Conservation (phyloP, 371 early-diverging fungal genomes). For the Furculomyces boomerangus region DNA sequence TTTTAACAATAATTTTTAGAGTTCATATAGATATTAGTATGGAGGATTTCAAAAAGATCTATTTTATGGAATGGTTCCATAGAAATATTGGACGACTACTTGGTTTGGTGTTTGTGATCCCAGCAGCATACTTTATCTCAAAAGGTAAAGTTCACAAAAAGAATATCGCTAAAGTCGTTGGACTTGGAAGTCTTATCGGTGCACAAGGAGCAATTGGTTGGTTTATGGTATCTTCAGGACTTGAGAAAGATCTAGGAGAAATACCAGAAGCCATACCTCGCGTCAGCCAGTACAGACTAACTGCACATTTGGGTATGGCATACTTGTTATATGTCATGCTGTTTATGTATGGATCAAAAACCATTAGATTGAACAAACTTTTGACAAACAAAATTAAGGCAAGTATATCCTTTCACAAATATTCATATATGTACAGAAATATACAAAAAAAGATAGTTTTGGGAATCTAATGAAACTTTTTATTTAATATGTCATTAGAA, state of each 20-base stretch:
- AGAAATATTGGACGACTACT: constrained; percentile 85
- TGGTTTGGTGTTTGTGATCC: constrained; percentile 72
- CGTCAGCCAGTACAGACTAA: constrained; percentile 84
- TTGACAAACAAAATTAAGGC: constrained; percentile 4
- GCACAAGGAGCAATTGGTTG: constrained; percentile 91
- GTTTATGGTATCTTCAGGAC: constrained; percentile 94
- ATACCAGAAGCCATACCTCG: constrained; percentile 70
- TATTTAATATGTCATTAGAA: background rate
- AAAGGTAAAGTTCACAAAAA: constrained; percentile 53
- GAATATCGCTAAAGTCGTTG: constrained; percentile 44
- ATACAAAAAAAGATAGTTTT: too few species aligned
- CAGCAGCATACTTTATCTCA: constrained; percentile 68
- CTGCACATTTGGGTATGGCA: constrained; percentile 82
- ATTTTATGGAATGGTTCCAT: constrained; percentile 94
- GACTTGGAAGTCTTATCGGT: constrained; percentile 60
- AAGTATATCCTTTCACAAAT: constrained; percentile 18
- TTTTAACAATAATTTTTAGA: constrained; percentile 6
- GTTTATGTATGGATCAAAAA: constrained; percentile 57
- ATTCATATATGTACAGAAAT: too few species aligned
- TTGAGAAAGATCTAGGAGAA: constrained; percentile 40
- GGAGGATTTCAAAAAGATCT: constrained; percentile 87
- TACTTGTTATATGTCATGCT: constrained; percentile 68
- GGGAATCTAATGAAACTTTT: too few species aligned
- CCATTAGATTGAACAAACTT: constrained; percentile 30
- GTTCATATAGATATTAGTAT: constrained; percentile 76